Conservation (phyloP, 768 basidiomycete species). For the Lactarius quietus region DNA sequence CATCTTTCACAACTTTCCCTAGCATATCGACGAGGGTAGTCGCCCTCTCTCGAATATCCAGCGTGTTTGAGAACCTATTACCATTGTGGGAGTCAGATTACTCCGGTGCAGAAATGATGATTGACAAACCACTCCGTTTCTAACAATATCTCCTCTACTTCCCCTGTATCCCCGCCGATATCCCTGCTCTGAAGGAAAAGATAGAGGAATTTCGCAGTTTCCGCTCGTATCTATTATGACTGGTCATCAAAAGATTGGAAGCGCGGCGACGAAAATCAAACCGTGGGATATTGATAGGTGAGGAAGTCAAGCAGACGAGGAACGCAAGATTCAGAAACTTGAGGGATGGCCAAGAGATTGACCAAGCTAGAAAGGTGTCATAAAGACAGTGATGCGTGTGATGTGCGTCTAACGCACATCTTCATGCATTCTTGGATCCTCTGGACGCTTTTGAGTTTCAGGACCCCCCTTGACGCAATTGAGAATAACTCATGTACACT, state of each 20-base stretch:
- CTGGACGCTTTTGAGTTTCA: constrained; percentile 76
- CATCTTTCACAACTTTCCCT: background rate
- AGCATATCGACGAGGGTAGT: constrained; percentile 10
- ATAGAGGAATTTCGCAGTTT: constrained; percentile 82
- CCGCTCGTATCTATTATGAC: constrained; percentile 61
- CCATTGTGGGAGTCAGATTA: background rate
- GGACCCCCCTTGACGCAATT: constrained; percentile 58
- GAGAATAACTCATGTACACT: constrained; percentile 55
- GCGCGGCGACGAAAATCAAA: constrained; percentile 36
- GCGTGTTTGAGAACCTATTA: constrained; percentile 18
- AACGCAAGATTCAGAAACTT: constrained; percentile 44
- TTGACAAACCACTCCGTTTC: constrained; percentile 75
- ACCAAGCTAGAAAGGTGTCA: constrained; percentile 47
- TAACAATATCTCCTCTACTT: constrained; percentile 63
- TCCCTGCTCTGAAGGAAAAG: constrained; percentile 69
- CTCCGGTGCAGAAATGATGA: background rate
- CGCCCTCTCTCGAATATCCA: constrained; percentile 24
- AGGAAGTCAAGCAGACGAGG: constrained; percentile 58
- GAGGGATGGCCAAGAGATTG: constrained; percentile 54
- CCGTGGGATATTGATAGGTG: constrained; percentile 76
- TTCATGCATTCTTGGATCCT: constrained; percentile 80
- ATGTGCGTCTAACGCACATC: constrained; percentile 49
- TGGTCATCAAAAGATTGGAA: constrained; percentile 18
- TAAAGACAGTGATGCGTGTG: background rate
- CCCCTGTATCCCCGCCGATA: constrained; percentile 58